Evolutionary conservation across 2,329 filamentous ascomycete species (phyloP), one percentile per base, ranked within the genome.

Genomic region (Whalleya microplaca): DNA sequence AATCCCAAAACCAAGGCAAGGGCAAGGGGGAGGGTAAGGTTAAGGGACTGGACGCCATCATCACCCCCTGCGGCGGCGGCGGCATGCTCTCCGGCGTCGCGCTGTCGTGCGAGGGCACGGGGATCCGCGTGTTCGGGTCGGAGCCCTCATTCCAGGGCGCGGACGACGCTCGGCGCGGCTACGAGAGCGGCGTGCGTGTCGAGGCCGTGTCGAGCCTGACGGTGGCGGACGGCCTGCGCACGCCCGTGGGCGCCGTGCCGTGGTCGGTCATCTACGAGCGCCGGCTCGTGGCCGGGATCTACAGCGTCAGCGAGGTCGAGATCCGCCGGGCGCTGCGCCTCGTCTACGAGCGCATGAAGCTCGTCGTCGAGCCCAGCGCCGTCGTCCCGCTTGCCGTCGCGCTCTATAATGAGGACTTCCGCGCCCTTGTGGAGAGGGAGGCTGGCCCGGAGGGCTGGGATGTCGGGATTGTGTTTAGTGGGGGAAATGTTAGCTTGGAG

Each of bases 291-390:
- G 70, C 76, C 2, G 88, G 84, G 0, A 84, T 96, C 66, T 86
- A 84, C 74, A 83, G 84, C 53, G 94, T 96, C 1, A 85, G 80
- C 1, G 94, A 98, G 73, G 86, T 88, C 52, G 85, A 96, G 79
- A 97, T 98, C 71, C 82, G 83, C 67, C 81, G 78, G 20, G 89
- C 93, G 12, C 82, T 96, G 83, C 77, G 83, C 59, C 74, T 98
- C 59, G 88, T 96, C 32, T 77, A 93, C 60, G 94, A 98, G 82
- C 78, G 93, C 55, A 86, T 95, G 81, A 97, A 98, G 84, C 77
- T 96, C 45, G 86, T 97, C 20, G 86, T 97, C 12, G 94, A 98
- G 80, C 94, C 94, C 20, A 93, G 89, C 73, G 85, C 90, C 0
- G 92, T 88, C 2, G 93, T 97, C n/a, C 85, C 86, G 1, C 73